Conservation (phyloP, 345 rosid species). For the Mallotus nudiflorus region DNA sequence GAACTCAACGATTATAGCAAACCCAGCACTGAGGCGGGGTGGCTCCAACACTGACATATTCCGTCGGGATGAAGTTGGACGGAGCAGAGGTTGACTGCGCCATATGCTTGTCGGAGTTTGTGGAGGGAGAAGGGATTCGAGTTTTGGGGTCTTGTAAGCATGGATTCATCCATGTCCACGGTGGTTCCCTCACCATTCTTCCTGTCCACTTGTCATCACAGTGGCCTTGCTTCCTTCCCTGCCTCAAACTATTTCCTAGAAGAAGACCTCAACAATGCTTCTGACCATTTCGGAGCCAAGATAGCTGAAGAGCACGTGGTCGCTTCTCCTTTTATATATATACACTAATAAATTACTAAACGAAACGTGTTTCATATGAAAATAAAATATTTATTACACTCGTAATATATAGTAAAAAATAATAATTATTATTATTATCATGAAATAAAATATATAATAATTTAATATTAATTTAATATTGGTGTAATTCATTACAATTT, state of each 20-base stretch:
- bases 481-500: too few relatives aligned
- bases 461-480: too few relatives aligned
- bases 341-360: too few relatives aligned
- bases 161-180: conserved; percentile 27
- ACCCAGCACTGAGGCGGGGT: conserved; percentile 24
- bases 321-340: too few relatives aligned
- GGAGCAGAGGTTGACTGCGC: conserved; percentile 39
- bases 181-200: conserved; percentile 25
- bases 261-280: conserved; percentile 6
- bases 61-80: conserved; percentile 47
- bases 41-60: conserved; percentile 43
- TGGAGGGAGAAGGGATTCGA: conserved; percentile 29
- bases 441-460: too few relatives aligned
- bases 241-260: neutral
- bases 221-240: conserved; percentile 13
- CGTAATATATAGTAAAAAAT: too few relatives aligned
- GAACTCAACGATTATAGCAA: conserved; percentile 31
- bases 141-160: conserved; percentile 27
- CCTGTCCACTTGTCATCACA: conserved; percentile 32
- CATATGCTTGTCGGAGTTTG: conserved; percentile 35
- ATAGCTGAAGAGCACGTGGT: neutral
- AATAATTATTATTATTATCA: too few relatives aligned
- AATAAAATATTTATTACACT: too few relatives aligned
- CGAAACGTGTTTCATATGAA: too few relatives aligned
- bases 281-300: neutral